Percentiles rank a stretch among this genome's conserved stretches.
Evolutionary conservation across 129 eudicot species (phyloP).

Genomic region (Glebionis coronaria): DNA sequence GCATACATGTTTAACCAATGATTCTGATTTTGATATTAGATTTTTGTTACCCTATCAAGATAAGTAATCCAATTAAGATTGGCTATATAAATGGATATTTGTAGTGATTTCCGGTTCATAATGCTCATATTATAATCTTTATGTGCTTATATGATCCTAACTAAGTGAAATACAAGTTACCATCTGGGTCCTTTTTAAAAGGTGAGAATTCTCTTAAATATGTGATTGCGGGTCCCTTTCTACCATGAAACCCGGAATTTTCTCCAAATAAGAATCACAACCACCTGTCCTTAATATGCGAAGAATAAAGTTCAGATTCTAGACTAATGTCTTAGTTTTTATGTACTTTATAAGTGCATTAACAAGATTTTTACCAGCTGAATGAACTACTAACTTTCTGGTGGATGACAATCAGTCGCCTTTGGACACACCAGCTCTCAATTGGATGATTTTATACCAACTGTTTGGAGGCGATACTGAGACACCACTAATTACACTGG

Average conservation of each 20-base stretch:
- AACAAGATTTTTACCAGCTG: too few species aligned
- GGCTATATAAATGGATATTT: neutral
- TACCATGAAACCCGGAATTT: neutral
- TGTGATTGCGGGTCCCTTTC: conserved; percentile 1
- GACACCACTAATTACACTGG: too few species aligned
- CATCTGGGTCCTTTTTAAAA: neutral
- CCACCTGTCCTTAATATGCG: neutral
- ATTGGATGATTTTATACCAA: too few species aligned
- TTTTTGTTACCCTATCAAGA: conserved; percentile 8
- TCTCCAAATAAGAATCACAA: neutral
- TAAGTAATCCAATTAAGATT: neutral
- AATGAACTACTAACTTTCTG: too few species aligned
- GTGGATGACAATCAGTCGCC: too few species aligned
- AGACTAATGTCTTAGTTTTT: too few species aligned
- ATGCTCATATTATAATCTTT: neutral
- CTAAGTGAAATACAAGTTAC: neutral
- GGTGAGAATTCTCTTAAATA: neutral
- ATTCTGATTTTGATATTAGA: conserved; percentile 3
- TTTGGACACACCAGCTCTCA: too few species aligned
- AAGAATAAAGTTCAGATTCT: too few species aligned
- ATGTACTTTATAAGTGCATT: too few species aligned
- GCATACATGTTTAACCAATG: conserved; percentile 16
- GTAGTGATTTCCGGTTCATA: conserved; percentile 1
- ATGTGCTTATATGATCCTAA: conserved; percentile 10
- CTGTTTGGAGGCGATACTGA: too few species aligned